Evolutionary conservation across 2,329 filamentous ascomycete genomes (phyloP), one percentile per base, ranked within the genome.

Genomic region (Dothidotthia symphoricarpi): DNA sequence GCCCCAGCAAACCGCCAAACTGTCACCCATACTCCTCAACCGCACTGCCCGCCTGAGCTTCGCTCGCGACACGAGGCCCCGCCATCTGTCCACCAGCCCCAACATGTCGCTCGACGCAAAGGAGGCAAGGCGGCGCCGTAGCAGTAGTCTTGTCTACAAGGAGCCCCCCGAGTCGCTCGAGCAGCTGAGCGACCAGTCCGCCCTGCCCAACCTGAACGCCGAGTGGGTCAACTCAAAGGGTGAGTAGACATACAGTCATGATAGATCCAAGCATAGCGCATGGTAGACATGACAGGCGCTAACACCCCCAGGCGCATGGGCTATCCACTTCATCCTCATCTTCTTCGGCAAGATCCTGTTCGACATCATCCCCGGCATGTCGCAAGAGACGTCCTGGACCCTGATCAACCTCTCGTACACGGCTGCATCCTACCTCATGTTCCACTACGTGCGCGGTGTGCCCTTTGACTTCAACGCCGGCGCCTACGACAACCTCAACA

Each of bases 221-320:
- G 88, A 96, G 73, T 98, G 93, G 93, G 94, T 96, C 54, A 97
- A 97, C 70, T 88, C 90, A 61, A 98, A 98, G 82, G 93, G 93
- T 97, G 74, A 72, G 80, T 67, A 6, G 13, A 10, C 22, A 16
- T 17, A n/a, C 16, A 16, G n/a, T 10, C 12, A 10, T 24, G 19
- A 22, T n/a, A n/a, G n/a, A n/a, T n/a, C n/a, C n/a, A n/a, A n/a
- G n/a, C 11, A 16, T 29, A 10, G 3, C 26, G n/a, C n/a, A n/a
- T n/a, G n/a, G n/a, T n/a, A n/a, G n/a, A n/a, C n/a, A n/a, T n/a
- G n/a, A 14, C 12, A 13, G 16, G 25, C 37, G 44, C 55, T 55
- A 42, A 52, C 32, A 37, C 34, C 34, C 30, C 9, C 63, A 97
- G 91, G 93, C 69, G 93, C 93, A 60, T 98, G 93, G 93, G 89